These are phyloP conservation scores for Pyrenophora graminea DNA, from an alignment of 2,329 filamentous ascomycete species.

Conservation along the genomic window DNA sequence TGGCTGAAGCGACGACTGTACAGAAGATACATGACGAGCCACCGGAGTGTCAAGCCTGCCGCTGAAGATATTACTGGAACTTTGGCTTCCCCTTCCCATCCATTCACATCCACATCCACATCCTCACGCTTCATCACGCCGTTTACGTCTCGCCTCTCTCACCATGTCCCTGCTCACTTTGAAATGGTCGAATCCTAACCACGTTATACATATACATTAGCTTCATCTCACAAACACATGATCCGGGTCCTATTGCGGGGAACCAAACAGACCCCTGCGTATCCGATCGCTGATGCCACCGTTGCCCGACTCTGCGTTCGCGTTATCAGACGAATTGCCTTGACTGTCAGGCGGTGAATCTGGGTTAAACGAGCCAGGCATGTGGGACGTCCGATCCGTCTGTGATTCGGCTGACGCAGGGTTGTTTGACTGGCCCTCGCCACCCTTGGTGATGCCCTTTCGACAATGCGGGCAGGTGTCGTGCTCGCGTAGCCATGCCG, in stretches of 20 bases:
- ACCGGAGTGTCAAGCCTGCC: slow-evolving; percentile 1
- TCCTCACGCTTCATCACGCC: background rate
- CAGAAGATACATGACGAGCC: slow-evolving; percentile 5
- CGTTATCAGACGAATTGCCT: slow-evolving; percentile 13
- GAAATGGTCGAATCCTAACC: slow-evolving; percentile 4
- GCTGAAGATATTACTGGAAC: background rate
- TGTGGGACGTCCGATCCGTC: slow-evolving; percentile 18
- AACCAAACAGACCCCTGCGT: slow-evolving; percentile 43
- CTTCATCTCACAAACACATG: slow-evolving; percentile 9
- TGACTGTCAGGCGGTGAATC: slow-evolving; percentile 7
- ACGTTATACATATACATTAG: slow-evolving; percentile 2
- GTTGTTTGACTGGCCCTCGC: slow-evolving; percentile 24
- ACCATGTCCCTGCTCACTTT: slow-evolving; percentile 4
- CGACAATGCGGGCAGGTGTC: slow-evolving; percentile 89
- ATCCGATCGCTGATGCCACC: slow-evolving; percentile 34
- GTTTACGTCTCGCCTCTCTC: background rate
- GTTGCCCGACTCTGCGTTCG: slow-evolving; percentile 17
- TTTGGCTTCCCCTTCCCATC: background rate
- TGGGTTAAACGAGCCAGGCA: slow-evolving; percentile 38
- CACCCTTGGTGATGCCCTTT: slow-evolving; percentile 53
- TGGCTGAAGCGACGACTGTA: background rate
- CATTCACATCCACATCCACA: background rate
- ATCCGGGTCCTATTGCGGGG: slow-evolving; percentile 16
- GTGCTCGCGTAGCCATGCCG: slow-evolving; percentile 84
- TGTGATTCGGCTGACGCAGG: slow-evolving; percentile 4